Conservation (phyloP, 805 yeast species). For the Allodekkera sacchari region DNA sequence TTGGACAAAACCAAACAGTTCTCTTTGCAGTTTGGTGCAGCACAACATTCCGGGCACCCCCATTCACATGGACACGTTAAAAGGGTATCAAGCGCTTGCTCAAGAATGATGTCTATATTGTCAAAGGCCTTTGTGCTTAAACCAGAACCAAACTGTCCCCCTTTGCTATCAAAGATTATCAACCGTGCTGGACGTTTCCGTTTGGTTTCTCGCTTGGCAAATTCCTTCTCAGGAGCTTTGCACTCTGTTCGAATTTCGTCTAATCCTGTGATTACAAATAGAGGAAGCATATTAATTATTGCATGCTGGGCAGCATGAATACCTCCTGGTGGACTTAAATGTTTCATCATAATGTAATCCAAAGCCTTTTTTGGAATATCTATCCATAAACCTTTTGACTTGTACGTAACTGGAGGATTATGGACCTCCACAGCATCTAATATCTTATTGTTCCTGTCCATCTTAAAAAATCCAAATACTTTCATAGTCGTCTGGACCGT, state of each 20-base stretch:
- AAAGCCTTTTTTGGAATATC: conserved; percentile 69
- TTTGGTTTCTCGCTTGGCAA: conserved; percentile 62
- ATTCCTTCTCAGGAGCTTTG: conserved; percentile 95
- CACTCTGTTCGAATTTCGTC: conserved; percentile 89
- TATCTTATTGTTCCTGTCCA: conserved; percentile 68
- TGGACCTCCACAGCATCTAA: conserved; percentile 89
- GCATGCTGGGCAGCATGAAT: conserved; percentile 97
- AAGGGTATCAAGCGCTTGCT: conserved; percentile 50
- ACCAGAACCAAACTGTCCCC: conserved; percentile 77
- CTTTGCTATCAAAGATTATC: conserved; percentile 75
- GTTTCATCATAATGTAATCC: conserved; percentile 46
- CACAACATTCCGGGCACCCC: conserved; percentile 85
- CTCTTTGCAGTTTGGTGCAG: conserved; percentile 75
- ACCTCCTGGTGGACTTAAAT: conserved; percentile 73
- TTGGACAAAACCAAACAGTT: conserved; percentile 77
- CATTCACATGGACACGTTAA: conserved; percentile 55
- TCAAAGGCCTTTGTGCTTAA: conserved; percentile 74
- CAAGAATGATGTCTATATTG: conserved; percentile 57
- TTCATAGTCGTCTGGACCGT: conserved; percentile 59
- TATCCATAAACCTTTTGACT: conserved; percentile 85
- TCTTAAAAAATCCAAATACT: conserved; percentile 90
- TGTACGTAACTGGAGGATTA: conserved; percentile 67
- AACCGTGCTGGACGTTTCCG: conserved; percentile 83
- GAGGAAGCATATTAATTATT: conserved; percentile 68
- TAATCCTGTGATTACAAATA: conserved; percentile 56